A percentile compares a stretch with the other conserved stretches of the same genome.
phyloP scores from a whole-genome alignment of 2,329 filamentous ascomycete species.

The Apiospora arundinis region DNA sequence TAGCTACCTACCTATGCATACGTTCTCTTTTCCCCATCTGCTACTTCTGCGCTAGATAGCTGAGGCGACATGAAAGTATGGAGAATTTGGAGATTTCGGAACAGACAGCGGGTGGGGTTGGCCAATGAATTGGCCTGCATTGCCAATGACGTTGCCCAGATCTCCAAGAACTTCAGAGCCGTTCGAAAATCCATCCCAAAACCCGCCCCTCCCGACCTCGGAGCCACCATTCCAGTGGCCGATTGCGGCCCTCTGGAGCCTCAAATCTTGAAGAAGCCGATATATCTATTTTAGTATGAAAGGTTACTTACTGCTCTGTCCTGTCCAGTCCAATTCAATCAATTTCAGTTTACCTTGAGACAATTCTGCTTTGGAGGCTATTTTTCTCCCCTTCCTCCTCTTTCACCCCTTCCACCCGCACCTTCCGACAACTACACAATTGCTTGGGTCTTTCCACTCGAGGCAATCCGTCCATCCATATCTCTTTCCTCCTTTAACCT shows the following conservation, averaged over 20 bases:
- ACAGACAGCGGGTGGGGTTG: not conserved
- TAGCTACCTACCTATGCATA: too few relatives aligned
- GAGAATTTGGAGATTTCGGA: conserved; percentile 13
- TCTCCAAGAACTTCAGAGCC: conserved; percentile 1
- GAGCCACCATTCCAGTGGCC: not conserved
- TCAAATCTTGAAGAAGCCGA: conserved; percentile 8
- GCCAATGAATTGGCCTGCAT: not conserved
- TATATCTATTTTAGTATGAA: conserved; percentile 19
- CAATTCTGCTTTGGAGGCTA: not conserved
- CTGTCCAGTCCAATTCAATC: not conserved
- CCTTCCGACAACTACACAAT: not conserved
- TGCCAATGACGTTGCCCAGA: conserved; percentile 12
- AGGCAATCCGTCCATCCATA: not conserved
- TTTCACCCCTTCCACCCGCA: not conserved
- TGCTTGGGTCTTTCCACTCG: conserved; percentile 12
- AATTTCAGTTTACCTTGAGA: not conserved
- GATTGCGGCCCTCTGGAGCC: conserved; percentile 3
- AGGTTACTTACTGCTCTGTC: not conserved
- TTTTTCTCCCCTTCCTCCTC: not conserved
- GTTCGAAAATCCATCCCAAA: not conserved
- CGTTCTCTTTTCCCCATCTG: not conserved
- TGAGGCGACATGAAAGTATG: not conserved
- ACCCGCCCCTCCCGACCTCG: conserved; percentile 15
- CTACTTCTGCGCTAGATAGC: not conserved
- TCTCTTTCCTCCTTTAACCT: not conserved